Base-by-base conservation (phyloP, 2,329 filamentous ascomycete genomes). In the Phyllosticta paracitricarpa region DNA sequence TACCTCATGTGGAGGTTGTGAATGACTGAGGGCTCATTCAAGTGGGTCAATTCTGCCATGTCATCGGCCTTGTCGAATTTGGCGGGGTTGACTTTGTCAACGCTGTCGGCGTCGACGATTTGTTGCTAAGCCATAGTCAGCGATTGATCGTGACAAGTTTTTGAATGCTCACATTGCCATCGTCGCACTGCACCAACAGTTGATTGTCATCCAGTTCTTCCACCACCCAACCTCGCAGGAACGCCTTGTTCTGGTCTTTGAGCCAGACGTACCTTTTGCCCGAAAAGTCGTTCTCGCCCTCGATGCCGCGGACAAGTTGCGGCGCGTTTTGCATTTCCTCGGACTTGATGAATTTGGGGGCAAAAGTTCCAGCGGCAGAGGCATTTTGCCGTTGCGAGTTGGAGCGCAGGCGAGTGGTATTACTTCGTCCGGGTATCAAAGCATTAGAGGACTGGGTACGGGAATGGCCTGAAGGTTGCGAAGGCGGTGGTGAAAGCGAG, bases 21-120 rank as follows among this genome's bases (percentile, higher is more conserved):
- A 58, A 99, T 92, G 58, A 99, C 94, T 0, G 94, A 97, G 24
- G 93, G 89, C 77, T 99, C 94, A 76, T 99, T 99, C 65, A 99
- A 80, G 75, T 99, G 94, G 5, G 94, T 99, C 70, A 99, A 82
- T 74, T 99, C 94, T 25, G 95, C 94, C 94, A 99, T 99, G 75
- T 99, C 95, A 77, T 95, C 91, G 65, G 93, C 93, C 77, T 97
- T 99, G 82, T 99, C 94, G 77, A 99, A 99, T 74, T 99, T 99
- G 70, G 93, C 93, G 55, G 94, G 94, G 76, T 99, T 99, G 79
- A 99, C 95, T 77, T 97, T 97, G 81, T 99, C 95, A 67, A 97
- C 91, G 68, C 86, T 88, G 68, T 97, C 92, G 58, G 84, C 78
- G 66, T 93, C 87, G 57, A 94, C 87, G 71, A 96, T 89, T 67